Evolutionary conservation across 495 filamentous ascomycete species (phyloP).

Genomic region (Parachaetomium inaequale): DNA sequence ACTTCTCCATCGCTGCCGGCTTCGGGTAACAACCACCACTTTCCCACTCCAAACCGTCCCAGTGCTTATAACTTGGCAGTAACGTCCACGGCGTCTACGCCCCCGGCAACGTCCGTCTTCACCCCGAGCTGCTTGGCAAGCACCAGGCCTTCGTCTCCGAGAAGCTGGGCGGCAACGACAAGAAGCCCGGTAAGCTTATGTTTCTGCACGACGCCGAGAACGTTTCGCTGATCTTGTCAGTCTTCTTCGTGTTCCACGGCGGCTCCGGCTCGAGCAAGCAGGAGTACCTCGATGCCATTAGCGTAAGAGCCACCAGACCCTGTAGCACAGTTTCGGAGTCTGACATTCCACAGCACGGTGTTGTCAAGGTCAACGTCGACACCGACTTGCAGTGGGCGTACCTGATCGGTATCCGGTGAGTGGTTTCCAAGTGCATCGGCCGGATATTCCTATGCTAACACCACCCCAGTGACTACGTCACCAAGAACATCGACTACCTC

Average conservation of each 20-base stretch:
- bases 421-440: neutral
- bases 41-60: no score
- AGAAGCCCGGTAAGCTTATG: conserved; percentile 61
- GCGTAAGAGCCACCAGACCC: conserved; percentile 31
- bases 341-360: conserved; percentile 55
- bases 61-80: conserved; percentile 41
- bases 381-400: conserved; percentile 88
- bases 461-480: conserved; percentile 64
- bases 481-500: conserved; percentile 94
- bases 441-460: neutral
- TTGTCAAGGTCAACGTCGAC: conserved; percentile 95
- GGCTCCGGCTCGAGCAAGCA: conserved; percentile 85
- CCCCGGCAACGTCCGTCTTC: conserved; percentile 93
- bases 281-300: conserved; percentile 83
- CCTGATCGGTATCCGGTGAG: conserved; percentile 70
- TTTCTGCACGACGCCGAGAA: neutral
- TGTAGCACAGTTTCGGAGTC: neutral
- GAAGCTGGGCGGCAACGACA: conserved; percentile 56
- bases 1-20: conserved; percentile 96
- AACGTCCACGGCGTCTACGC: conserved; percentile 99
- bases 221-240: conserved; percentile 26
- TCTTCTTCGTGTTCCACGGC: conserved; percentile 99
- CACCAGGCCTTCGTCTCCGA: conserved; percentile 89
- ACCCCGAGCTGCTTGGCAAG: conserved; percentile 89
- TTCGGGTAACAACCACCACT: conserved; percentile 47